Conservation (phyloP, 2,329 filamentous ascomycete species). For the Thielaviopsis cerberus region DNA sequence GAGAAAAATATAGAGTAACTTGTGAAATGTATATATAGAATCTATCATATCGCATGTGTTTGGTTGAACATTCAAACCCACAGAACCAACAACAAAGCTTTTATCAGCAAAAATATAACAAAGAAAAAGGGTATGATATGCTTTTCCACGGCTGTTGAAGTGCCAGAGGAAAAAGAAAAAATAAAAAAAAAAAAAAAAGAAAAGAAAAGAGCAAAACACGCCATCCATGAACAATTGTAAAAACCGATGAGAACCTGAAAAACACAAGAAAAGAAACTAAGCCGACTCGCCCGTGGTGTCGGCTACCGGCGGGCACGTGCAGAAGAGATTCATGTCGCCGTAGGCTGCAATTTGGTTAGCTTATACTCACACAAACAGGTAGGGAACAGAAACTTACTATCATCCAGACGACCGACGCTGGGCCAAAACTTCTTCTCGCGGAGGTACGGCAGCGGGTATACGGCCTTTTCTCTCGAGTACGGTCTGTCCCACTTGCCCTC, state of each 20-base stretch:
- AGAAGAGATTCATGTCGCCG: constrained; percentile 84
- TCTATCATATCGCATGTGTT: not conserved
- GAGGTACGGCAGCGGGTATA: constrained; percentile 67
- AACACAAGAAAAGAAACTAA: not conserved
- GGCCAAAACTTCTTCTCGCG: constrained; percentile 98
- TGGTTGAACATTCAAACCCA: not conserved
- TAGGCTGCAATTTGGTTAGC: constrained; percentile 39
- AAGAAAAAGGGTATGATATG: constrained; percentile 5
- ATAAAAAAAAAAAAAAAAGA: not conserved
- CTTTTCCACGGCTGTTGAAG: constrained; percentile 4
- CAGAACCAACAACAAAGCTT: not conserved
- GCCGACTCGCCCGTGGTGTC: constrained; percentile 25
- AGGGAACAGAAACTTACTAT: constrained; percentile 40
- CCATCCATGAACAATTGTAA: not conserved
- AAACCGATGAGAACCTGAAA: not conserved
- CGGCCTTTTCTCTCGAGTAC: constrained; percentile 66
- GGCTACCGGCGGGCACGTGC: constrained; percentile 77
- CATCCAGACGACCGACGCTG: constrained; percentile 66
- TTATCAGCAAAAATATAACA: not conserved
- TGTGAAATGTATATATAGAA: not conserved
- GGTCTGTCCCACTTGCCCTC: constrained; percentile 55
- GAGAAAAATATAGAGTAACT: not conserved
- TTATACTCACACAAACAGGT: not conserved
- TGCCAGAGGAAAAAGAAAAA: constrained; percentile 1
- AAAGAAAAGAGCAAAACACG: constrained; percentile 5